Base-by-base conservation (phyloP, 441 rosid species). In the Cnidoscolus chayamansa region DNA sequence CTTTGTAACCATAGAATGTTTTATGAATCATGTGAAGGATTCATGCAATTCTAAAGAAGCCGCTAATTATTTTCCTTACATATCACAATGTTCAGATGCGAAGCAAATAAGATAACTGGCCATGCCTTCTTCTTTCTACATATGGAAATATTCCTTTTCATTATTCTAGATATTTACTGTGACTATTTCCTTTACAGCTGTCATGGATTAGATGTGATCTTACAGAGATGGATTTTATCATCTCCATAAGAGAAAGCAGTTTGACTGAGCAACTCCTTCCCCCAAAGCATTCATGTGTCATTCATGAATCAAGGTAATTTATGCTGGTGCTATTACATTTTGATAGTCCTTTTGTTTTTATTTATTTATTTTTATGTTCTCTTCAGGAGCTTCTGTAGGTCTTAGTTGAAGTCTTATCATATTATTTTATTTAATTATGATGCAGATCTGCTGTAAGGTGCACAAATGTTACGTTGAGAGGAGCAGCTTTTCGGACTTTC, bases 391-490 rank as follows among this genome's bases (percentile, higher is more conserved):
- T 65, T 67, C 19, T 20, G 17, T 20, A 47, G 59, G 3, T 57
- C 40, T 70, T 15, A 20, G 45, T 64, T 43, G 68, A 54, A 1
- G n/a, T 19, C 19, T 56, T 65, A 20, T 49, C 37, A 20, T 65
- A 8, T 54, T 19, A 32, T 15, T 50, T n/a, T 68, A 9, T 37
- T 55, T 37, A 35, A 11, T 20, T 58, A 3, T 49, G 35, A 3
- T 79, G 76, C 95, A 91, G 99, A 79, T 87, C 94, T 51, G 99
- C 98, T 77, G 91, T 86, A 64, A 90, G 97, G 81, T 95, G 90
- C 78, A 87, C 95, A 78, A 96, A 91, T 77, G 87, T 96, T 78
- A 82, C 93, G 81, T 86, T 91, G 79, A 87, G 89, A 77, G 86
- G 95, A 83, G 82, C 89, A 72, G 90, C 89, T 79, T 93, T 96